phyloP scores from a whole-genome alignment of 1,284 basidiomycete genomes.

The Violaceomyces palustris region DNA sequence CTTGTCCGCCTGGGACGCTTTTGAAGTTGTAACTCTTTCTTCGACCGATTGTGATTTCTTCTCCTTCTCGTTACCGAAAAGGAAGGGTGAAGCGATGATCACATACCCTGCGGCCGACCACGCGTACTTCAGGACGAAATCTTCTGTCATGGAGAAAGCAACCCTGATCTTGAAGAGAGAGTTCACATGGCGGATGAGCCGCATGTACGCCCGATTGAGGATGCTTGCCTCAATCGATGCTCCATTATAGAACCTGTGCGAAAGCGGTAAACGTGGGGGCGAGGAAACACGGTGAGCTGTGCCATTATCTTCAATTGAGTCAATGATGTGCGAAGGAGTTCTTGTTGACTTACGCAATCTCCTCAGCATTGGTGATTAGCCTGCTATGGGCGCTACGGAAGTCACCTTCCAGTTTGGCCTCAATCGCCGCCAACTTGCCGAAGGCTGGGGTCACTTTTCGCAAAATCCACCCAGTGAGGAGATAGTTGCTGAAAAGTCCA shows the following conservation, averaged over 20 bases:
- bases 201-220: slow-evolving; percentile 71
- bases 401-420: slow-evolving; percentile 77
- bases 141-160: slow-evolving; percentile 51
- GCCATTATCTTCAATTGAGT: too few species aligned
- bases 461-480: slow-evolving; percentile 75
- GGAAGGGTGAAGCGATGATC: slow-evolving; percentile 49
- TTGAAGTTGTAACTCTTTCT: background rate
- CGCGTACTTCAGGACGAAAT: slow-evolving; percentile 52
- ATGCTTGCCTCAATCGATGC: slow-evolving; percentile 79
- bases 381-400: slow-evolving; percentile 83
- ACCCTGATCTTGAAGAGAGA: slow-evolving; percentile 75
- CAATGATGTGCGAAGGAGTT: too few species aligned
- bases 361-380: slow-evolving; percentile 84
- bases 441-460: slow-evolving; percentile 85
- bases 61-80: slow-evolving; percentile 35
- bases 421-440: slow-evolving; percentile 81
- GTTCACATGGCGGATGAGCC: slow-evolving; percentile 81
- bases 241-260: slow-evolving; percentile 73
- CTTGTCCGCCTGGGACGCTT: slow-evolving; percentile 57
- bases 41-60: background rate
- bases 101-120: slow-evolving; percentile 52
- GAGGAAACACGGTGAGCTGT: too few species aligned
- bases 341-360: slow-evolving; percentile 70
- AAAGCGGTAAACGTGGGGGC: too few species aligned
- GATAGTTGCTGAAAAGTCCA: slow-evolving; percentile 78